phyloP scores from a whole-genome alignment of 768 basidiomycete genomes.

The Tricholoma matsutake region DNA sequence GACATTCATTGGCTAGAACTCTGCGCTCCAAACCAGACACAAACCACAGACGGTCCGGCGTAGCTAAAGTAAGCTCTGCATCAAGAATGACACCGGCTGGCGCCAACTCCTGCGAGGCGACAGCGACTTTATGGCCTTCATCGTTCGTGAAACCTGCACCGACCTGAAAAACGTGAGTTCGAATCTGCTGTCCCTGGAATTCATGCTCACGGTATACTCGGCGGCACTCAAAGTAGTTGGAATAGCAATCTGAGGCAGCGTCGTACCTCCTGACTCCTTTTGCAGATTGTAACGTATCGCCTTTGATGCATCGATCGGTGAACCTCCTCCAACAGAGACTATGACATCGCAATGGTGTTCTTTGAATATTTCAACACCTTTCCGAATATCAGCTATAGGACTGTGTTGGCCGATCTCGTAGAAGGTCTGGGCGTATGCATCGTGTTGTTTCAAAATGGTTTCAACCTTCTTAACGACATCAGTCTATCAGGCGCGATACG shows the following conservation, averaged over 20 bases:
- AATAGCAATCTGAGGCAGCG: conserved; percentile 68
- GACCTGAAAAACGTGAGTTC: conserved; percentile 32
- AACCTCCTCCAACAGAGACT: conserved; percentile 76
- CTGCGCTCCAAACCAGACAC: conserved; percentile 9
- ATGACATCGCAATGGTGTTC: conserved; percentile 62
- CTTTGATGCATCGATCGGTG: conserved; percentile 77
- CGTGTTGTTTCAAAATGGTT: conserved; percentile 48
- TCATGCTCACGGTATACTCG: conserved; percentile 56
- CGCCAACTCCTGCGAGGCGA: conserved; percentile 53
- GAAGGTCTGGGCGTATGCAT: conserved; percentile 68
- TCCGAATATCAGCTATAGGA: conserved; percentile 62
- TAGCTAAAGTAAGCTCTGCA: conserved; percentile 67
- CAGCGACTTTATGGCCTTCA: conserved; percentile 58
- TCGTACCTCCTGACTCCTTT: conserved; percentile 49
- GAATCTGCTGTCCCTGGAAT: background rate
- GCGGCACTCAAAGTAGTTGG: conserved; percentile 82
- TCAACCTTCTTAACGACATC: conserved; percentile 57
- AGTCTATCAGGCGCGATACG: conserved; percentile 37
- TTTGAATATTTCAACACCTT: conserved; percentile 53
- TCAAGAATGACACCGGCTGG: conserved; percentile 78
- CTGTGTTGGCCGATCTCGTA: conserved; percentile 71
- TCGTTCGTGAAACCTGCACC: conserved; percentile 74
- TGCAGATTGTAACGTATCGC: conserved; percentile 64
- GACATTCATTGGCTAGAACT: background rate
- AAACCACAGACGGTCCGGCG: conserved; percentile 75